These are phyloP conservation scores for Pyracantha coccinea DNA, from an alignment of 331 rosid species.

Conservation along the genomic window DNA sequence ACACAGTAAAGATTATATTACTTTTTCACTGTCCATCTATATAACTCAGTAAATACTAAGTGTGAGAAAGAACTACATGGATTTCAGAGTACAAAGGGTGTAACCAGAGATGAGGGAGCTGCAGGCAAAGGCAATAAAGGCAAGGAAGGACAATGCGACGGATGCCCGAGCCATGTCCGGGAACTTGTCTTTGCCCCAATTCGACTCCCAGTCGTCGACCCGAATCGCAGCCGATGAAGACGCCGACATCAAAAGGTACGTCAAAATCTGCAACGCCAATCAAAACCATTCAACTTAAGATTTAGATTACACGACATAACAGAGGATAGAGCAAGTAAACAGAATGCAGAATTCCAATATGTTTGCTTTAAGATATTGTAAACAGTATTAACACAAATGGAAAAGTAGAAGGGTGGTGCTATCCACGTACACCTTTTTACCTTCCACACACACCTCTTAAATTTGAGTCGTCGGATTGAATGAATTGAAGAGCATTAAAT, in stretches of 20 bases:
- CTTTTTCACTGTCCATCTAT: not conserved
- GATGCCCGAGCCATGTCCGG: constrained; percentile 69
- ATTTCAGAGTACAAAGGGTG: constrained; percentile 29
- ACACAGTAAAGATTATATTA: too few relatives aligned
- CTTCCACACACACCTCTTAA: too few relatives aligned
- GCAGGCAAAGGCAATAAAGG: constrained; percentile 61
- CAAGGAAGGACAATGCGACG: constrained; percentile 64
- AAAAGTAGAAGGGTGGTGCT: too few relatives aligned
- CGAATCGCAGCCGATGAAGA: constrained; percentile 84
- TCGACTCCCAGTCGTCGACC: constrained; percentile 70
- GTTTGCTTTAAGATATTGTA: not conserved
- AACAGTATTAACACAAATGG: too few relatives aligned
- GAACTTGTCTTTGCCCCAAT: constrained; percentile 83
- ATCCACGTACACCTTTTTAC: too few relatives aligned
- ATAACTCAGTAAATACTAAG: not conserved
- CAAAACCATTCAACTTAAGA: constrained; percentile 11
- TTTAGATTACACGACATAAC: not conserved
- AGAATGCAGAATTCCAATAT: constrained; percentile 5
- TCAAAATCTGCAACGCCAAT: constrained; percentile 41
- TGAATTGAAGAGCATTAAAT: too few relatives aligned
- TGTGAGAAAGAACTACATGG: constrained; percentile 10
- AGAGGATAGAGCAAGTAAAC: not conserved
- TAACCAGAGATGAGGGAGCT: constrained; percentile 72
- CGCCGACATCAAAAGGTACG: constrained; percentile 79
- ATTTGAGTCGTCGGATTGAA: too few relatives aligned